Evolutionary conservation across 2,329 filamentous ascomycete genomes (phyloP).

Genomic region (Trichoderma harzianum): DNA sequence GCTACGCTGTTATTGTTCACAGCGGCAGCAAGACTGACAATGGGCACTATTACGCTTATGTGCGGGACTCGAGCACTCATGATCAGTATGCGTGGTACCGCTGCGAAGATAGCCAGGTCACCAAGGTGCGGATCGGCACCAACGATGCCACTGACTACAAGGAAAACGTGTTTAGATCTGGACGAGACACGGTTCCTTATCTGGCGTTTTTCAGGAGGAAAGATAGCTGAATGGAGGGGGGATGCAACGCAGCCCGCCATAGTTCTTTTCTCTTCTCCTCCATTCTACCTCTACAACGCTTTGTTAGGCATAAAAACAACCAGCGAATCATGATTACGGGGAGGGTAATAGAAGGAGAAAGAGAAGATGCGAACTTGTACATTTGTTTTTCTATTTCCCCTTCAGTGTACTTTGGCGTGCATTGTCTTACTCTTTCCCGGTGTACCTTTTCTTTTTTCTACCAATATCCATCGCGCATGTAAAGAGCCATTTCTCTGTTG

Average conservation of each 20-base stretch:
- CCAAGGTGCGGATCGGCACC: slow-evolving; percentile 41
- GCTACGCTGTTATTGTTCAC: slow-evolving; percentile 82
- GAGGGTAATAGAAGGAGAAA: neutral
- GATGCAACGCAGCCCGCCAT: neutral
- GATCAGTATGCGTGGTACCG: slow-evolving; percentile 46
- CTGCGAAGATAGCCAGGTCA: slow-evolving; percentile 46
- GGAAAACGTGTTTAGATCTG: slow-evolving; percentile 39
- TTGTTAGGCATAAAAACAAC: neutral
- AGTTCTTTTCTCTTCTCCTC: neutral
- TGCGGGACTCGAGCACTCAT: slow-evolving; percentile 53
- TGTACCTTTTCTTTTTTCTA: neutral
- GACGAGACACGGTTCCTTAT: slow-evolving; percentile 42
- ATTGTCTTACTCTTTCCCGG: neutral
- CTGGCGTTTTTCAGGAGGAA: slow-evolving; percentile 46
- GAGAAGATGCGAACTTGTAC: neutral
- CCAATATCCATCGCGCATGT: neutral
- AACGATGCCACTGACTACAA: slow-evolving; percentile 34
- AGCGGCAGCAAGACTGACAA: slow-evolving; percentile 62
- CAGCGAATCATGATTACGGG: neutral
- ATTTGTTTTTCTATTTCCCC: neutral
- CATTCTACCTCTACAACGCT: neutral
- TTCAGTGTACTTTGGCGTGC: neutral
- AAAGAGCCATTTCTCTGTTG: neutral
- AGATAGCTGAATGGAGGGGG: neutral
- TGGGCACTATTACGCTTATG: slow-evolving; percentile 78